A percentile compares a stretch with the other conserved stretches of the same genome.
phyloP scores from a whole-genome alignment of 1,284 basidiomycete species.

The Cryptococcus sp. region DNA sequence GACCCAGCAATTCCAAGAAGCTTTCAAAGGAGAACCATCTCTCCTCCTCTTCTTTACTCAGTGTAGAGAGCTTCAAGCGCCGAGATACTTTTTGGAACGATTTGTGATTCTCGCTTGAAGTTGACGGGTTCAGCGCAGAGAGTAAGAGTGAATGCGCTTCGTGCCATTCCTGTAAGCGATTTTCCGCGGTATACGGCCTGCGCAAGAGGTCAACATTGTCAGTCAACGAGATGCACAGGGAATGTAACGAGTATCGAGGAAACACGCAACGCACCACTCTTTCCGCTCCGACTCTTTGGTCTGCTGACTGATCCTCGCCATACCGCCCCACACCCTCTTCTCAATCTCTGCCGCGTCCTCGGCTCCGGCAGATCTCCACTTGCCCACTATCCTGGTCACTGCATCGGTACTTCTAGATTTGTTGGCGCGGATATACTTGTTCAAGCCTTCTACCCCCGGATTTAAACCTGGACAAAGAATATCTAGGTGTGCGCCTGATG shows the following conservation, averaged over 20 bases:
- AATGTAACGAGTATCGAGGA: too few species aligned
- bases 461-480: conserved; percentile 75
- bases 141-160: conserved; percentile 62
- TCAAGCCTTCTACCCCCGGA: conserved; percentile 63
- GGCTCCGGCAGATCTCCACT: conserved; percentile 61
- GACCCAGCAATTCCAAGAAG: conserved; percentile 72
- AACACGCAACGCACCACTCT: conserved; percentile 38
- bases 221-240: neutral
- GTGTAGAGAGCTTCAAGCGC: conserved; percentile 55
- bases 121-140: conserved; percentile 35
- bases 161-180: conserved; percentile 67
- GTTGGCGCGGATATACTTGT: conserved; percentile 62
- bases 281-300: conserved; percentile 41
- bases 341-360: conserved; percentile 49
- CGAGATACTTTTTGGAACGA: conserved; percentile 41
- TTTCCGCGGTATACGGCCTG: conserved; percentile 40
- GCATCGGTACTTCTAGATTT: conserved; percentile 77
- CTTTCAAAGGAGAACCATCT: conserved; percentile 72
- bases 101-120: conserved; percentile 15
- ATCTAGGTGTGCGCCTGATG: conserved; percentile 63
- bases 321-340: conserved; percentile 39
- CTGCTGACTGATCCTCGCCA: conserved; percentile 44
- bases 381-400: conserved; percentile 65
- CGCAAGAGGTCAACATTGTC: neutral
- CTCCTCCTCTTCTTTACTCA: conserved; percentile 59